phyloP scores from a whole-genome alignment of 2,329 filamentous ascomycete species.

The Cercospora canescens region DNA sequence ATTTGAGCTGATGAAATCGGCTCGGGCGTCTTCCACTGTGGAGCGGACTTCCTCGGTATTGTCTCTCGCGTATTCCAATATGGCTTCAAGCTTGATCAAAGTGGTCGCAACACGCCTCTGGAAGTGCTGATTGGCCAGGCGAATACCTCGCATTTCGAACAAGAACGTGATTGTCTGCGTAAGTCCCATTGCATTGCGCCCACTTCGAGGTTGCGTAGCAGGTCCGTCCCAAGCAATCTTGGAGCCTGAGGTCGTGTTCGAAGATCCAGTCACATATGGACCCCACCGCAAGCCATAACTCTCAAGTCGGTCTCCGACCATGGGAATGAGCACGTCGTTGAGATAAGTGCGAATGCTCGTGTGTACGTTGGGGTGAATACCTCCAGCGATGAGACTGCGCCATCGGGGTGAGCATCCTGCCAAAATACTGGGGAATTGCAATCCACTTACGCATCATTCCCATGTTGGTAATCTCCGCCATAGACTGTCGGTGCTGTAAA shows the following conservation, averaged over 20 bases:
- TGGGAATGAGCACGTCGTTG: conserved; percentile 33
- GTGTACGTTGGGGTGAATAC: conserved; percentile 28
- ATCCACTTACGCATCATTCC: conserved; percentile 31
- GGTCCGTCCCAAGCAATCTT: conserved; percentile 22
- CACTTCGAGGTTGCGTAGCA: neutral
- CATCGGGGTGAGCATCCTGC: neutral
- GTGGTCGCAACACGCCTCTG: conserved; percentile 35
- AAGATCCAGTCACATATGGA: conserved; percentile 34
- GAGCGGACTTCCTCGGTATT: conserved; percentile 30
- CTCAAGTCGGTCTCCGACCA: conserved; percentile 31
- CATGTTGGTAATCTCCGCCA: conserved; percentile 35
- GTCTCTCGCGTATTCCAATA: conserved; percentile 38
- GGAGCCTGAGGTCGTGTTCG: conserved; percentile 17
- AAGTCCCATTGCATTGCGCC: conserved; percentile 38
- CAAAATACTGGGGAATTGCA: neutral
- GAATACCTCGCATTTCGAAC: conserved; percentile 39
- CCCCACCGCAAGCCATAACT: conserved; percentile 37
- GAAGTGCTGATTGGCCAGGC: conserved; percentile 38
- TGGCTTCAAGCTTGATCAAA: conserved; percentile 37
- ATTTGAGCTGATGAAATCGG: conserved; percentile 30
- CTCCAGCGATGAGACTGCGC: conserved; percentile 34
- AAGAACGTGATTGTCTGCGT: conserved; percentile 39
- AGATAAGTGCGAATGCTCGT: conserved; percentile 35
- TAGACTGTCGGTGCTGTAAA: conserved; percentile 34
- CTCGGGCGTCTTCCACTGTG: conserved; percentile 34